Evolutionary conservation across 2,329 filamentous ascomycete genomes (phyloP).

Genomic region (Trichoderma harzianum): DNA sequence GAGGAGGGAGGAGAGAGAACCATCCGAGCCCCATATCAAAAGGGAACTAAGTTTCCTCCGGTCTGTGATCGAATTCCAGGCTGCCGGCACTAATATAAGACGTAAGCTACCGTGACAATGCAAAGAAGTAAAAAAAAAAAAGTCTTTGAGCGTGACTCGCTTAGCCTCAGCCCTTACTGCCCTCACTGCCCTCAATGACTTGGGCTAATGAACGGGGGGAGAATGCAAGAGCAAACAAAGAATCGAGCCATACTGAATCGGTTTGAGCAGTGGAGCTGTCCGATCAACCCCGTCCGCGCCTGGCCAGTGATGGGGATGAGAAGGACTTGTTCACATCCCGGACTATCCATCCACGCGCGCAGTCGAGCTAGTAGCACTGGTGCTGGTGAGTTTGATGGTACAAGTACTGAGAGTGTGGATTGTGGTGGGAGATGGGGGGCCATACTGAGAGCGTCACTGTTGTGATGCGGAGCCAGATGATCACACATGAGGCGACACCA

Average conservation of each 20-base stretch:
- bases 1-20: neutral
- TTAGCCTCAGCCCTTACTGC: slow-evolving; percentile 6
- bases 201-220: slow-evolving; percentile 2
- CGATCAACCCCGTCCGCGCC: slow-evolving; percentile 10
- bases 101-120: slow-evolving; percentile 3
- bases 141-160: slow-evolving; percentile 1
- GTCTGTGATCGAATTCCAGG: neutral
- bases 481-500: slow-evolving; percentile 8
- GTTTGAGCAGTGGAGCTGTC: slow-evolving; percentile 14
- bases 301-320: slow-evolving; percentile 4
- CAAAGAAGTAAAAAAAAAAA: neutral
- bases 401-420: slow-evolving; percentile 5
- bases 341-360: slow-evolving; percentile 9
- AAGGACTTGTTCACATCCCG: neutral
- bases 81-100: neutral
- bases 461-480: slow-evolving; percentile 15
- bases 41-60: neutral
- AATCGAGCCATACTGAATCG: slow-evolving; percentile 12
- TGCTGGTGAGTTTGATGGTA: slow-evolving; percentile 1
- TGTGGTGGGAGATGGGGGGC: neutral
- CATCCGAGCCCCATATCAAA: neutral
- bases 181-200: neutral
- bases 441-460: slow-evolving; percentile 5
- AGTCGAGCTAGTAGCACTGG: slow-evolving; percentile 14
- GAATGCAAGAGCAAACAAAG: neutral